Evolutionary conservation across 2,329 filamentous ascomycete genomes (phyloP).

Genomic region (Curvularia sp.): DNA sequence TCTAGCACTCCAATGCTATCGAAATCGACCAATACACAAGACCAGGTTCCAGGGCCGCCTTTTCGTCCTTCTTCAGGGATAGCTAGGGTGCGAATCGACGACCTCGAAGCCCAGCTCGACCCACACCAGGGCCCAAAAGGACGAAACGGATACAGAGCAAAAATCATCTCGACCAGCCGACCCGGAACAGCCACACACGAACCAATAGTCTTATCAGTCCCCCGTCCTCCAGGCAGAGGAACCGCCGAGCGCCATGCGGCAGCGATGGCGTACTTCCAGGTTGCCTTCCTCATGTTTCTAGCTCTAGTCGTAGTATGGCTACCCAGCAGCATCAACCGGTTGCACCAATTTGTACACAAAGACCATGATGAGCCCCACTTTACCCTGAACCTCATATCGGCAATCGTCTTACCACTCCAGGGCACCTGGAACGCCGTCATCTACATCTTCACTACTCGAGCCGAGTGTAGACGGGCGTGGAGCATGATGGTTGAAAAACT

Average conservation of each 20-base stretch:
- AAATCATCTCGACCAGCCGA: conserved; percentile 14
- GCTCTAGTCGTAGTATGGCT: conserved; percentile 78
- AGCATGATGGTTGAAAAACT: conserved; percentile 16
- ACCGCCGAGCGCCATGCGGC: conserved; percentile 54
- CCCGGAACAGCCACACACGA: not conserved
- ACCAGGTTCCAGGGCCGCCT: not conserved
- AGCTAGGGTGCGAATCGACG: not conserved
- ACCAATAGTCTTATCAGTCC: conserved; percentile 4
- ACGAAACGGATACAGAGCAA: conserved; percentile 19
- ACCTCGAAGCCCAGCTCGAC: conserved; percentile 11
- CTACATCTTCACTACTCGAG: conserved; percentile 60
- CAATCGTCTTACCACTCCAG: conserved; percentile 79
- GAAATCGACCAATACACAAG: not conserved
- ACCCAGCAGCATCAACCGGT: conserved; percentile 70
- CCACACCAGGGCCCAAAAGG: not conserved
- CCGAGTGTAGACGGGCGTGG: conserved; percentile 35
- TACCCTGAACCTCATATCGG: conserved; percentile 71
- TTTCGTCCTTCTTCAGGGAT: not conserved
- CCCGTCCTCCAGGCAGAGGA: conserved; percentile 4
- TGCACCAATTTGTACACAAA: conserved; percentile 70
- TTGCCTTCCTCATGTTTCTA: conserved; percentile 73
- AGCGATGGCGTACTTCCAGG: conserved; percentile 73
- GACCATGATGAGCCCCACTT: conserved; percentile 50
- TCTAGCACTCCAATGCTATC: conserved; percentile 35
- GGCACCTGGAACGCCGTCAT: conserved; percentile 86